A percentile compares a stretch with the other conserved stretches of the same genome.
Conservation (phyloP, 768 basidiomycete genomes). For the Cytidiella melzeri region DNA sequence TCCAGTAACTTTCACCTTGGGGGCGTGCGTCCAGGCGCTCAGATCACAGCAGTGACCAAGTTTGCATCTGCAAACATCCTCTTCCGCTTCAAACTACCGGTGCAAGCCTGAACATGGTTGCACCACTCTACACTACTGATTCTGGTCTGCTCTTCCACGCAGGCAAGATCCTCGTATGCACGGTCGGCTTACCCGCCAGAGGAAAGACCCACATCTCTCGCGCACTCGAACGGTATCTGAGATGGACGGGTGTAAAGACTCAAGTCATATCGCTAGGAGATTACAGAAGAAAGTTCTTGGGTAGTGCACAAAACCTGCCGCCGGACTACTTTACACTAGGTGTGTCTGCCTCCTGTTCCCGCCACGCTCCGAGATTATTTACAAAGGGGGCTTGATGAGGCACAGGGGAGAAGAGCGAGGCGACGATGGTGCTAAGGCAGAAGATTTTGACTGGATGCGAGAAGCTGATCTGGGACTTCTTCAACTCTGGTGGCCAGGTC, state of each 20-base stretch:
- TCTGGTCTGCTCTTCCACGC: conserved; percentile 86
- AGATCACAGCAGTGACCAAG: too few species aligned
- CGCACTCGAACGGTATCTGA: conserved; percentile 91
- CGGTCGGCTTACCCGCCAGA: conserved; percentile 89
- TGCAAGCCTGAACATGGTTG: conserved; percentile 85
- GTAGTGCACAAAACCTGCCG: conserved; percentile 82
- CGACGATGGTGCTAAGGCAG: conserved; percentile 73
- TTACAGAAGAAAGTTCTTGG: conserved; percentile 84
- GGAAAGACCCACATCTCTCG: conserved; percentile 97
- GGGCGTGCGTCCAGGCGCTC: too few species aligned
- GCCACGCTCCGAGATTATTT: conserved; percentile 5
- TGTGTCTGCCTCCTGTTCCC: neutral
- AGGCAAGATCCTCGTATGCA: conserved; percentile 90
- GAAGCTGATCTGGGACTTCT: conserved; percentile 84
- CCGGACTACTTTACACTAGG: conserved; percentile 85
- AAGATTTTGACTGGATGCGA: conserved; percentile 81
- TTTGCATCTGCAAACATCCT: too few species aligned
- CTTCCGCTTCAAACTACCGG: too few species aligned
- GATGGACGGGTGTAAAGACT: conserved; percentile 98
- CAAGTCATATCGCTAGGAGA: conserved; percentile 94
- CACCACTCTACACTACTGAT: conserved; percentile 92
- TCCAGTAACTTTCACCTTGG: too few species aligned
- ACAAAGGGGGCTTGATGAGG: neutral
- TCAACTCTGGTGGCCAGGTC: conserved; percentile 83
- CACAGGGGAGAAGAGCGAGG: conserved; percentile 71